Conservation (phyloP, 2,329 filamentous ascomycete species). For the Colletotrichum aenigma region DNA sequence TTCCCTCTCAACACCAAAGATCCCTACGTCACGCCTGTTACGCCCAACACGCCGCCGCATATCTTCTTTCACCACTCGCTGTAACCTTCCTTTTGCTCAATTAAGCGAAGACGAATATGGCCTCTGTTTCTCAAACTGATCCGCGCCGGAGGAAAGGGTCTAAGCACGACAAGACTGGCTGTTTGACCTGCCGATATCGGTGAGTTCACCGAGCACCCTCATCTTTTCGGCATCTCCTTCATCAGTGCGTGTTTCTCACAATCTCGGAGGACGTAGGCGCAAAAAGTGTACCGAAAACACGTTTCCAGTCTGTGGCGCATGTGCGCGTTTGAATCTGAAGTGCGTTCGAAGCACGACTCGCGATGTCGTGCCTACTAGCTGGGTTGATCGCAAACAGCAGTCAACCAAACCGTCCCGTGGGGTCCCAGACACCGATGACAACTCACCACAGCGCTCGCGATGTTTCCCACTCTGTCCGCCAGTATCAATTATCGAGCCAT, state of each 20-base stretch:
- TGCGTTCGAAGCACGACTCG: conserved; percentile 16
- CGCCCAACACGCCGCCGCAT: conserved; percentile 4
- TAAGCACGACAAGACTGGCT: conserved; percentile 22
- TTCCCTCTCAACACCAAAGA: not conserved
- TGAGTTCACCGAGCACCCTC: not conserved
- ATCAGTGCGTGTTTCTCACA: not conserved
- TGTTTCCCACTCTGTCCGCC: not conserved
- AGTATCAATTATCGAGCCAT: not conserved
- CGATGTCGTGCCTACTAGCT: conserved; percentile 13
- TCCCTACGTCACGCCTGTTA: not conserved
- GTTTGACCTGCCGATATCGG: conserved; percentile 23
- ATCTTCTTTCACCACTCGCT: not conserved
- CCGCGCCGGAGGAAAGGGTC: conserved; percentile 18
- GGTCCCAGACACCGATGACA: not conserved
- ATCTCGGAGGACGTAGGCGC: not conserved
- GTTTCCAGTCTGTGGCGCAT: conserved; percentile 18
- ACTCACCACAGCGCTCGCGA: not conserved
- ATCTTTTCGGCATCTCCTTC: not conserved
- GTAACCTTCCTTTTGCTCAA: not conserved
- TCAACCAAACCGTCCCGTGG: not conserved
- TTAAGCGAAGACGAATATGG: not conserved
- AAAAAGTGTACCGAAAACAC: conserved; percentile 23
- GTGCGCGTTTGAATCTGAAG: conserved; percentile 16
- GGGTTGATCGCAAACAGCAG: conserved; percentile 2
- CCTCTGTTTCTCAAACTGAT: not conserved